Evolutionary conservation across 1,139 yeast genomes (phyloP), one percentile per base, ranked within the genome.

Genomic region (Entelexis paramagnoliae): DNA sequence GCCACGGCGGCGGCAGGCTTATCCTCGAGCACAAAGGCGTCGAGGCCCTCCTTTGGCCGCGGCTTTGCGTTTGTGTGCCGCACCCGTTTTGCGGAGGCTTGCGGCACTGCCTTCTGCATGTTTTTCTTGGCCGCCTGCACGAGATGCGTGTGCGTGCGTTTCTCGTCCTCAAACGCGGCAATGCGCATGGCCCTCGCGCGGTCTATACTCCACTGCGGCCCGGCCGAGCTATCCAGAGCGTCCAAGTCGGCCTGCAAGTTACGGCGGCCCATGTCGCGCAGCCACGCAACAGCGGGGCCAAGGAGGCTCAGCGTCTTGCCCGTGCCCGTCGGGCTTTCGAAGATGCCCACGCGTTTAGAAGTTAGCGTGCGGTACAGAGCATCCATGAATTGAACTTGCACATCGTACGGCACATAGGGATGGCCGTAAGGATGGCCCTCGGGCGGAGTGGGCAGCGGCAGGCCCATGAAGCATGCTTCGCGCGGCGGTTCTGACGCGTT

Each of bases 291-390:
- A 0, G 93, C 72, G 0, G 95, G 79, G 63, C 97, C 91, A 1
- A 89, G 84, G 43, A 89, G 69, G 1, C 96, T 86, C 9, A 89
- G 69, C 0, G 96, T 88, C 66, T 89, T 89, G 4, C 97, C 97
- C 51, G 93, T 85, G 3, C 97, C 98, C 0, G 98, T 89, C 0
- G 98, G 97, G 57, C 94, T 83, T 65, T 89, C 97, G 62, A 89
- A 83, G 8, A 89, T 71, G 0, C 95, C 96, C 1, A 89, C 71
- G 83, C 85, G 64, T 74, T 79, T 41, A 70, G 68, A 11, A 35
- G n/a, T 6, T 14, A 89, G 72, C 2, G 87, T 75, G 26, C 76
- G 77, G 62, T 83, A 83, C 20, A 91, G 74, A 29, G 80, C 77
- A 43, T 72, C 71, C 97, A 89, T 89, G 57, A 89, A 76, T 58